Base-by-base conservation (phyloP, 1,284 basidiomycete genomes). In the Boletus nobilissimus region DNA sequence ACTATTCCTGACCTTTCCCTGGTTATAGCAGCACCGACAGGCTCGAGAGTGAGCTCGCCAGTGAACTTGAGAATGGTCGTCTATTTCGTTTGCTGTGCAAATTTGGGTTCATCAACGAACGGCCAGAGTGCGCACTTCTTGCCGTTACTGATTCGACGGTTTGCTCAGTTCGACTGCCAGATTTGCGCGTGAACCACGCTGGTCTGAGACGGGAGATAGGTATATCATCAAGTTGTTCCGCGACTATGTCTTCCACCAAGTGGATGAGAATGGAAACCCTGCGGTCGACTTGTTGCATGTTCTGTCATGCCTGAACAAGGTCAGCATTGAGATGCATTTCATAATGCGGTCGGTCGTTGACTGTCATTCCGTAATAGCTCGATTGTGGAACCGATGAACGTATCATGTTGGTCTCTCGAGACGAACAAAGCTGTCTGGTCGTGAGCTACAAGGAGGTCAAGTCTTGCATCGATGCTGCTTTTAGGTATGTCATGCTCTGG, bases 181-280 rank as follows among this genome's bases (percentile, higher is more conserved):
- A 83, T 99, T 99, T 83, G 96, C 98, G 71, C 94, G 96, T 73
- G 98, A 99, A 84, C 93, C 96, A 5, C 91, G 97, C 19, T 99
- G 98, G 98, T 97, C 97, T 16, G 98, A 99, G 85, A 99, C 98
- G 4, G 98, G 98, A 24, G 98, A 99, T 84, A 91, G 97, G 76
- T 99, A 99, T 85, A 97, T 99, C 83, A 92, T 99, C 89, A 99
- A 98, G 89, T 92, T 99, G 70, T 99, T 99, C 91, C 92, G 98
- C 40, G 98, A 99, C 87, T 97, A 97, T 83, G 97, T 99, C 64
- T 99, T 99, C 88, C 98, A 99, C 85, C 96, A 98, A 83, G 94
- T 98, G 64, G 97, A 98, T 81, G 96, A 97, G 83, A 91, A 94
- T 78, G 96, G 97, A 19, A 94, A 95, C 76, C 97, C 98, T 0